phyloP scores from a whole-genome alignment of 805 yeast genomes.

The Wickerhamomyces sydowiorum region DNA sequence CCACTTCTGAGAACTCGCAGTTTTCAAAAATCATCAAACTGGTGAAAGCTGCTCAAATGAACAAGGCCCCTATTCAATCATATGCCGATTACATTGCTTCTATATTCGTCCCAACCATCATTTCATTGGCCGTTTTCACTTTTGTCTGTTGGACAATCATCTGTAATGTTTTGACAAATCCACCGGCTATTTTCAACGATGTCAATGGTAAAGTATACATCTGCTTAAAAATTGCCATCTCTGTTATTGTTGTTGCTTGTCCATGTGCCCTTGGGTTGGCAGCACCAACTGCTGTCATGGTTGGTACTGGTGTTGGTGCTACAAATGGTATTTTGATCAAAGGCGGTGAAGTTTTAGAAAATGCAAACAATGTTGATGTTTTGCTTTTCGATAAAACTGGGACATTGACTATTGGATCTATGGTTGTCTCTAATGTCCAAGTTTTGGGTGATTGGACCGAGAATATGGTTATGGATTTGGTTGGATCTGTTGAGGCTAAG shows the following conservation, averaged over 20 bases:
- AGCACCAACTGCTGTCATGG: conserved; percentile 99
- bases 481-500: conserved; percentile 54
- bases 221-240: conserved; percentile 75
- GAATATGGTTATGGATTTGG: conserved; percentile 38
- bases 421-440: conserved; percentile 37
- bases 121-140: conserved; percentile 58
- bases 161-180: conserved; percentile 27
- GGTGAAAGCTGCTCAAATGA: conserved; percentile 85
- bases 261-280: conserved; percentile 98
- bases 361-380: conserved; percentile 54
- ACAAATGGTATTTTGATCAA: conserved; percentile 82
- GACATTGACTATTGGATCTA: conserved; percentile 81
- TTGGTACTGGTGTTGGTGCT: conserved; percentile 97
- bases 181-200: conserved; percentile 45
- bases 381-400: conserved; percentile 95
- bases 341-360: conserved; percentile 87
- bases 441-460: conserved; percentile 9
- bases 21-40: conserved; percentile 80
- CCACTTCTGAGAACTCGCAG: conserved; percentile 79
- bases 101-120: conserved; percentile 73
- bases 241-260: conserved; percentile 96
- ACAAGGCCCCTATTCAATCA: conserved; percentile 86
- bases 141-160: conserved; percentile 56
- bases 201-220: conserved; percentile 55
- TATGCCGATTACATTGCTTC: conserved; percentile 84